phyloP scores from a whole-genome alignment of 139 green algal species.

The Picocystis salinarum region DNA sequence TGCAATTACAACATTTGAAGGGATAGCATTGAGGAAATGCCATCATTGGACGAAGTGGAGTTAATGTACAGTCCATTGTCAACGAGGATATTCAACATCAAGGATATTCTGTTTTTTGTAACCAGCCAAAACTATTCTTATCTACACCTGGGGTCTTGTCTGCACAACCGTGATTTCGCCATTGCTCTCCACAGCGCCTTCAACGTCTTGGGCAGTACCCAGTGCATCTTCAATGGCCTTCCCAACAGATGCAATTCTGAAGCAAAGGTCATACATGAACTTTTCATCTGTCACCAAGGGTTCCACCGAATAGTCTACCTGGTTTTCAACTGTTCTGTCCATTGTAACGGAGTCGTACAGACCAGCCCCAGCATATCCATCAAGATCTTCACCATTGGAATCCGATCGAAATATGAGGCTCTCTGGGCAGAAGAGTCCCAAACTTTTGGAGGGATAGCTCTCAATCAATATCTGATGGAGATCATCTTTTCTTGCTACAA shows the following conservation, averaged over 20 bases:
- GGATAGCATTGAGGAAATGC: too few species aligned
- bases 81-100: too few species aligned
- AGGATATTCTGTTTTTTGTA: too few species aligned
- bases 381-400: conserved; percentile 87
- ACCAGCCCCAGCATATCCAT: conserved; percentile 78
- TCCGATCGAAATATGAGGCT: conserved; percentile 81
- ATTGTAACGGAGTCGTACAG: conserved; percentile 77
- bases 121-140: too few species aligned
- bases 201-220: conserved; percentile 68
- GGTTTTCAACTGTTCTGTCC: conserved; percentile 33
- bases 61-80: too few species aligned
- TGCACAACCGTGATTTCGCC: conserved; percentile 80
- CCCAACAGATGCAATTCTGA: conserved; percentile 30
- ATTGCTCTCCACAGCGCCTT: conserved; percentile 73
- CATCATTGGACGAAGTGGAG: too few species aligned
- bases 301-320: conserved; percentile 51
- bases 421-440: conserved; percentile 73
- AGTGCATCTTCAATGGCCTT: conserved; percentile 64
- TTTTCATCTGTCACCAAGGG: conserved; percentile 43
- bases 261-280: conserved; percentile 28
- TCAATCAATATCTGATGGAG: conserved; percentile 38
- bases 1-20: too few species aligned
- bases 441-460: conserved; percentile 69
- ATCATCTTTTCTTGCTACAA: conserved; percentile 44
- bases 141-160: conserved; percentile 73